These are phyloP conservation scores for Glaciozyma martinii DNA, from an alignment of 768 basidiomycete genomes.

Conservation along the genomic window DNA sequence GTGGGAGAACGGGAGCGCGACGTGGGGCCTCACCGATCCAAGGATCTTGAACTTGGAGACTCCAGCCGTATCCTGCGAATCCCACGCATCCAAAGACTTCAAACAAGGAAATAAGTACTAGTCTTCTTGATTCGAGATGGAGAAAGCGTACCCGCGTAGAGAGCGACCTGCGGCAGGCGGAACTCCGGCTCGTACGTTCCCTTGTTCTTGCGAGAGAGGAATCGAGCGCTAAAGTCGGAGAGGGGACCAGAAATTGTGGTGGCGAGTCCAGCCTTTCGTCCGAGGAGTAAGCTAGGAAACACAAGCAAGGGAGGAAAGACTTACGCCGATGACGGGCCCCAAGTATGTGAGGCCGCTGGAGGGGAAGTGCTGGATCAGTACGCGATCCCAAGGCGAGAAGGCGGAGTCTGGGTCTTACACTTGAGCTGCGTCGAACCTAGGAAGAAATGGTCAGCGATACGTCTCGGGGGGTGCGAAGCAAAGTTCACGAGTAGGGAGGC, in stretches of 20 bases:
- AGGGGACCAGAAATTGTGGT: constrained; percentile 28
- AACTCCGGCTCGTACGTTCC: constrained; percentile 31
- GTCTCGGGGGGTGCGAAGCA: neutral
- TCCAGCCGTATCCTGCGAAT: constrained; percentile 32
- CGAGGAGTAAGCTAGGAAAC: constrained; percentile 24
- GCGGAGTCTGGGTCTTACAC: neutral
- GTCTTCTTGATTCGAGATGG: too few relatives aligned
- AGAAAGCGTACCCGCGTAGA: too few relatives aligned
- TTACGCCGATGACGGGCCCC: too few relatives aligned
- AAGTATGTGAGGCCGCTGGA: too few relatives aligned
- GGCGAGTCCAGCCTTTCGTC: constrained; percentile 21
- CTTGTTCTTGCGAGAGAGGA: constrained; percentile 20
- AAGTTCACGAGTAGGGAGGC: neutral
- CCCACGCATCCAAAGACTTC: constrained; percentile 35
- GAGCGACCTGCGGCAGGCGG: constrained; percentile 30
- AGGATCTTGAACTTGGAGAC: neutral
- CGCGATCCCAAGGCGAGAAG: too few relatives aligned
- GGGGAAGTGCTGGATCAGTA: too few relatives aligned
- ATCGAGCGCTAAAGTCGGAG: constrained; percentile 23
- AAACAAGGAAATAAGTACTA: constrained; percentile 22
- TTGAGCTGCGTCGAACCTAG: too few relatives aligned
- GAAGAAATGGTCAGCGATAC: neutral
- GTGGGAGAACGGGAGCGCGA: neutral
- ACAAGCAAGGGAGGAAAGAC: too few relatives aligned
- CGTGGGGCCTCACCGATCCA: neutral